Percentiles rank a stretch among this genome's conserved stretches.
Conservation (phyloP, 352 stramenopile genomes). For the Peronospora destructor region DNA sequence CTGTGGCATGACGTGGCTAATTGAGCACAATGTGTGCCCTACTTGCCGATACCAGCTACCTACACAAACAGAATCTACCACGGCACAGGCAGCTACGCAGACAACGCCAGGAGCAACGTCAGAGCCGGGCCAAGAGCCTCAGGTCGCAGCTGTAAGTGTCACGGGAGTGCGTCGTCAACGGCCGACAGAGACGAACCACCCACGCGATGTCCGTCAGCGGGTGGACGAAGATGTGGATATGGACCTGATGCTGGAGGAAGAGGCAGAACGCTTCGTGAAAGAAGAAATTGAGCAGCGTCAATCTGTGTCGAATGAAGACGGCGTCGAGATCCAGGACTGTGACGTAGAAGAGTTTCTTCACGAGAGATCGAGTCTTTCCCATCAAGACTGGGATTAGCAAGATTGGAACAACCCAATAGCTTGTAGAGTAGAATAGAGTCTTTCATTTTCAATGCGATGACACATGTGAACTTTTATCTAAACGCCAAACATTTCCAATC, state of each 20-base stretch:
- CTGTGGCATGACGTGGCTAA: slow-evolving; percentile 68
- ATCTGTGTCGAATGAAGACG: slow-evolving; percentile 14
- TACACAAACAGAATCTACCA: slow-evolving; percentile 21
- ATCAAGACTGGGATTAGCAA: slow-evolving; percentile 1
- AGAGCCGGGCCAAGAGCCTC: slow-evolving; percentile 18
- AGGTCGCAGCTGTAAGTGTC: slow-evolving; percentile 20
- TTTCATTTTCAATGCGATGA: not conserved
- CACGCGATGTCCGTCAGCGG: slow-evolving; percentile 53
- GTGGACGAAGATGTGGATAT: slow-evolving; percentile 33
- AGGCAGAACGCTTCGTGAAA: slow-evolving; percentile 48
- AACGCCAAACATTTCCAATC: no score
- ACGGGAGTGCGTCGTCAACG: slow-evolving; percentile 39
- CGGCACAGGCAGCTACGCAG: slow-evolving; percentile 1
- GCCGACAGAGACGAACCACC: slow-evolving; percentile 13
- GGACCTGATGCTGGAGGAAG: slow-evolving; percentile 55
- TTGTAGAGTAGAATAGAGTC: slow-evolving; percentile 19
- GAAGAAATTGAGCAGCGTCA: slow-evolving; percentile 41
- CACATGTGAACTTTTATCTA: no score
- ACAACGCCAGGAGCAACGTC: slow-evolving; percentile 3
- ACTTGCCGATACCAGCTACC: slow-evolving; percentile 66
- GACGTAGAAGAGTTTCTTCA: slow-evolving; percentile 60
- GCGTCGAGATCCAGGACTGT: slow-evolving; percentile 46
- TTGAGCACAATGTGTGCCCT: slow-evolving; percentile 73
- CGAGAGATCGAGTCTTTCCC: slow-evolving; percentile 19
- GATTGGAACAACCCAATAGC: slow-evolving; percentile 4